Evolutionary conservation across 164 flowering plant genomes (phyloP), one percentile per base, ranked within the genome.

Genomic region (Berberis vulgaris): DNA sequence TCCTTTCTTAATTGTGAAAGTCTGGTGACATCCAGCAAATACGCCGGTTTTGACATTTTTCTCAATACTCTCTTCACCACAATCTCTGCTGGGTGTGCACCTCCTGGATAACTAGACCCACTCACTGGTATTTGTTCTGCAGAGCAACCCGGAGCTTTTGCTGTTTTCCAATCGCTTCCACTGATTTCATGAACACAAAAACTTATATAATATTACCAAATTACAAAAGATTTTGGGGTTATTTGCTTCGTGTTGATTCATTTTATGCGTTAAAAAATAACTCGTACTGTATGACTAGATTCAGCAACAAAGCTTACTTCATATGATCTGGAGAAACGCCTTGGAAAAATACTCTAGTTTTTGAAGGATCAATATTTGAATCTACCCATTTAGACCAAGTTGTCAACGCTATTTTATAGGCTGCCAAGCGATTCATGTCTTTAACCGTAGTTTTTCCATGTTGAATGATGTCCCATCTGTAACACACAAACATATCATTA

Each of bases 361-460:
- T 85, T 38, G 82, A 45, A 55, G 91, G 72, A 68, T 86, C 79
- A n/a, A 88, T 79, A 41, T 82, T 74, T 38, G 40, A 69, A 70
- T 86, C 77, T 42, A 88, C 80, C 97, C 97, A 90, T 72, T 82
- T 80, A 0, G 84, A 86, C 97, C 97, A 88, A 1, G 97, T 91
- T 2, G 77, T 80, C 49, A 91, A 65, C 45, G 86, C 96, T 63
- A 81, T 85, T 60, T 79, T 77, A 62, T 54, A 91, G 6, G 92
- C 91, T n/a, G 83, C 64, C 73, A 84, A 39, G n/a, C 89, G 84
- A 73, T 88, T 76, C 97, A 85, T 88, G 45, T 91, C 97, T 66
- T 83, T 84, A 71, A 72, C 74, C 26, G 69, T 1, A 44, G 63
- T 75, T 39, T 54, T 64, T 12, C 85, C 84, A 1, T 80, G 84